Base-by-base conservation (phyloP, 1,139 yeast species). In the Kurtzmaniella quercitrusa region DNA sequence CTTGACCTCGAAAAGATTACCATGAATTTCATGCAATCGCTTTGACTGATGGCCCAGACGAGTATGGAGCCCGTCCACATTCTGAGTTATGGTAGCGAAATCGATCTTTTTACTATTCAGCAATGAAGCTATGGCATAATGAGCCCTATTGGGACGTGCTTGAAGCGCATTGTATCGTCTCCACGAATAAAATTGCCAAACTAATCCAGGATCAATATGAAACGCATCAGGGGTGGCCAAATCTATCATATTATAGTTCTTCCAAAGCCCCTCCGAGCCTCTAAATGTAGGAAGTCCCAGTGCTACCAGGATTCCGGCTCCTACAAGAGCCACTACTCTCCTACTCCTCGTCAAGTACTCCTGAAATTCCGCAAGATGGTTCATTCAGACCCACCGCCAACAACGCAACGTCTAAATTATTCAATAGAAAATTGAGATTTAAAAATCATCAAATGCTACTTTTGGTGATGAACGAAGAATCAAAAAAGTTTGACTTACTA, bases 141-240 rank as follows among this genome's bases (percentile, higher is more conserved):
- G 96, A 0, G 93, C 96, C 15, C 57, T 60, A 52, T 88, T 88
- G 1, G 96, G 96, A 38, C 59, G 61, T 1, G 93, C 89, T 39
- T 63, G 61, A 42, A 87, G 63, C 0, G 95, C 91, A 37, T 68
- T 68, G 43, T 68, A 72, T 41, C 96, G 60, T 47, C 95, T 66
- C 63, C 81, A 78, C 6, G 89, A 74, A 59, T 88, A 88, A 54
- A 85, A 88, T 55, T 86, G 93, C 96, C 96, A 88, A 3, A 88
- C 96, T 19, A 88, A 68, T 0, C 88, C 87, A 0, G 96, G 96
- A 56, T 88, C 91, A 16, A 73, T 70, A 46, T 81, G 78, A 57
- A 88, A 88, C 3, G 96, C 95, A 57, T 88, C 96, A 1, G 95
- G 95, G 0, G 96, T 88, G 5, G 95, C 95, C 42, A 88, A 67